Evolutionary conservation across 805 yeast genomes (phyloP).

Genomic region (Huiozyma sinensis): DNA sequence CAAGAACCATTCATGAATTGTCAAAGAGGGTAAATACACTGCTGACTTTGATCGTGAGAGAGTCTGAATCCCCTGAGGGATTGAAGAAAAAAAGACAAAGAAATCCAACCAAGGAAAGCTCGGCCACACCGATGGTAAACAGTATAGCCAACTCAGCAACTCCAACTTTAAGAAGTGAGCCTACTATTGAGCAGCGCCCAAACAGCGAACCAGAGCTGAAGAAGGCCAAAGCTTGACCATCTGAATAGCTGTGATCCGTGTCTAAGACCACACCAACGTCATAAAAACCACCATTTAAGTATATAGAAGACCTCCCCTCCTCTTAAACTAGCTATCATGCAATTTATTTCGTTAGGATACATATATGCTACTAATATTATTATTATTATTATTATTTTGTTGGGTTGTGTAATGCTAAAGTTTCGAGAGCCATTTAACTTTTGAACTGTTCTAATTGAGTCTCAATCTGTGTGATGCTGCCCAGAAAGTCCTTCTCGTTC

Average conservation of each 20-base stretch:
- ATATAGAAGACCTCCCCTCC: no score
- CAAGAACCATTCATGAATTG: constrained; percentile 63
- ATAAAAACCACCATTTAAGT: no score
- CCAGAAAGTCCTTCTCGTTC: constrained; percentile 16
- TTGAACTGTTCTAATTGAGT: constrained; percentile 10
- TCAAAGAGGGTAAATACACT: constrained; percentile 61
- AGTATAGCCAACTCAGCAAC: no score
- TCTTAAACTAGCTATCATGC: no score
- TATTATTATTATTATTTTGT: no score
- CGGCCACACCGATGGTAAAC: not conserved
- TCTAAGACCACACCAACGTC: no score
- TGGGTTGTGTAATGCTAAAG: no score
- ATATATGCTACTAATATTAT: no score
- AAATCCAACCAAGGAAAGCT: constrained; percentile 10
- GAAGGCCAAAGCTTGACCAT: no score
- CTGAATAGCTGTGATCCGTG: no score
- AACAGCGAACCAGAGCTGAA: not conserved
- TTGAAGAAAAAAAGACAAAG: constrained; percentile 37
- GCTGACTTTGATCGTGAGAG: constrained; percentile 57
- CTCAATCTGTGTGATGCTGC: constrained; percentile 13
- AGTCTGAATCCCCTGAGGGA: constrained; percentile 51
- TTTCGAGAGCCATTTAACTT: no score
- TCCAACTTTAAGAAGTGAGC: not conserved
- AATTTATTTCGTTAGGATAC: no score
- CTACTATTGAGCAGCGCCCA: not conserved